These are phyloP conservation scores for Suillus occidentalis DNA, from an alignment of 768 basidiomycete genomes.

Conservation along the genomic window DNA sequence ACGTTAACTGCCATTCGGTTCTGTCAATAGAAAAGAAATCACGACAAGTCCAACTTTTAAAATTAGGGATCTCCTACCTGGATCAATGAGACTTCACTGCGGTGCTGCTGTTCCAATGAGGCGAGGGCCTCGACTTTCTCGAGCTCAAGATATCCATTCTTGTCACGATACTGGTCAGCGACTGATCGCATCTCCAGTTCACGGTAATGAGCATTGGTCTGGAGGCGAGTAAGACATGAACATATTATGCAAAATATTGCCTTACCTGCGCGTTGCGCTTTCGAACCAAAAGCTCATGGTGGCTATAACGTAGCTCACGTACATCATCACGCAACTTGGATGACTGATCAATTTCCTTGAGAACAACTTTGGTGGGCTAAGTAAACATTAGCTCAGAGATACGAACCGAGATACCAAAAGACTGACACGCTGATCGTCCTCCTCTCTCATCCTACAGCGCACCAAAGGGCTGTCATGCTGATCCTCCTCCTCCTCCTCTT, in stretches of 20 bases:
- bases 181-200: background rate
- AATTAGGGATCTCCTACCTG: background rate
- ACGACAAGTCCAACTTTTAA: background rate
- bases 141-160: background rate
- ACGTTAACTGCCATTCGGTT: background rate
- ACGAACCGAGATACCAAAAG: background rate
- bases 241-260: background rate
- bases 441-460: background rate
- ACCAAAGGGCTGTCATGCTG: no score
- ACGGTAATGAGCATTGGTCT: background rate
- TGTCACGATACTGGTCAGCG: background rate
- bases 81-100: background rate
- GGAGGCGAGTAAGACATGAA: background rate
- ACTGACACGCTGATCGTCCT: background rate
- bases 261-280: background rate
- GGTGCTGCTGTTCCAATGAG: background rate
- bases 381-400: background rate
- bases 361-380: background rate
- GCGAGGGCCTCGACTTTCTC: background rate
- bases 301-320: background rate
- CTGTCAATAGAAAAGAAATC: background rate
- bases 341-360: background rate
- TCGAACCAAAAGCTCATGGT: background rate
- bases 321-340: background rate
- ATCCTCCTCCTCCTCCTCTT: no score